Percentiles rank a stretch among this genome's conserved stretches.
These are phyloP conservation scores for Globisporangium ultimum DNA, from an alignment of 352 stramenopile species.

Conservation along the genomic window DNA sequence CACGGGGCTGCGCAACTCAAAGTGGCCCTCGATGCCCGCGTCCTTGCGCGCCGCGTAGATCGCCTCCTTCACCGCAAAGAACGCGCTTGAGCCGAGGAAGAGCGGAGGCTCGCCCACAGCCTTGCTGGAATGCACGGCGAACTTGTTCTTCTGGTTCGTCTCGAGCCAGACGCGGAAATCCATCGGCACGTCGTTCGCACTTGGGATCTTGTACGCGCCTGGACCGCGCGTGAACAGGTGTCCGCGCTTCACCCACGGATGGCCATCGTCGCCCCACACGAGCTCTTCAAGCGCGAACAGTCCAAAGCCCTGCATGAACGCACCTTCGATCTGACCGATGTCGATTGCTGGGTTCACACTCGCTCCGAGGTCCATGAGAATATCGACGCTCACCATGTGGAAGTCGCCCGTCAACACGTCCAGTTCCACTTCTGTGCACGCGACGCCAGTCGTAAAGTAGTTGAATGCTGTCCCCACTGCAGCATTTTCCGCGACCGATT, in stretches of 20 bases:
- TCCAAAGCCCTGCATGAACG: conserved; percentile 96
- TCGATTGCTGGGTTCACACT: conserved; percentile 97
- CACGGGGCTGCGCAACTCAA: conserved; percentile 73
- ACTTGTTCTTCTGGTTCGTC: conserved; percentile 91
- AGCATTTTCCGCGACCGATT: conserved; percentile 87
- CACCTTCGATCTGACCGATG: conserved; percentile 97
- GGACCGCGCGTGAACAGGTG: conserved; percentile 93
- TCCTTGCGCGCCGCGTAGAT: conserved; percentile 83
- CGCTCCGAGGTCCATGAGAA: conserved; percentile 91
- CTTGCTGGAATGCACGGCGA: conserved; percentile 95
- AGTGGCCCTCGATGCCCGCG: conserved; percentile 53
- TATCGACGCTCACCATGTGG: conserved; percentile 74
- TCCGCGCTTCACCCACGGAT: conserved; percentile 91
- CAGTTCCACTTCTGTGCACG: conserved; percentile 92
- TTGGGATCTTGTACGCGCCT: conserved; percentile 96
- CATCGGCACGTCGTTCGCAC: conserved; percentile 94
- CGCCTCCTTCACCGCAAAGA: conserved; percentile 96
- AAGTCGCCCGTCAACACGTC: conserved; percentile 95
- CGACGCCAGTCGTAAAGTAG: conserved; percentile 96
- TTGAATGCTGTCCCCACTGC: conserved; percentile 91
- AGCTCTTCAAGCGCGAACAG: conserved; percentile 94
- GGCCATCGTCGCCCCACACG: conserved; percentile 92
- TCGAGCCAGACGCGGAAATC: conserved; percentile 94
- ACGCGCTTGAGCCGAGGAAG: conserved; percentile 92
- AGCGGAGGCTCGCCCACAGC: conserved; percentile 95